Percentiles rank a stretch among this genome's conserved stretches.
These are phyloP conservation scores for Chlorella sp. DNA, from an alignment of 139 green algal species.

Conservation along the genomic window DNA sequence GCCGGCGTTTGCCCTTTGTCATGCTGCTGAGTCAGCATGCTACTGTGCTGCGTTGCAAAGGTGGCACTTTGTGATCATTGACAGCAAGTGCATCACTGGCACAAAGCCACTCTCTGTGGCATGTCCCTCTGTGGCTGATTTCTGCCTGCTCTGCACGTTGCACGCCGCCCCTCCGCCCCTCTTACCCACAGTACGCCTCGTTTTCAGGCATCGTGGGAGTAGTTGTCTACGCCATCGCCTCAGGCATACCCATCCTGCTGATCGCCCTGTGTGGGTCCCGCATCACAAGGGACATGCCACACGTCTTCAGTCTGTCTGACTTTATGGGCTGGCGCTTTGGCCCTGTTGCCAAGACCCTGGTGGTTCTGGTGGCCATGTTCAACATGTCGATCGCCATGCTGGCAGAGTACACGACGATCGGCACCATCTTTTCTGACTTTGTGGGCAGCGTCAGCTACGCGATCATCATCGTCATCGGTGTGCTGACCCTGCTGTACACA, in stretches of 20 bases:
- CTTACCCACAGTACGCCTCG: constrained; percentile 29
- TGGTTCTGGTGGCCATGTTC: constrained; percentile 40
- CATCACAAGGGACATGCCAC: constrained; percentile 17
- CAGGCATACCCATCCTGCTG: constrained; percentile 67
- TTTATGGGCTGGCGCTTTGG: constrained; percentile 61
- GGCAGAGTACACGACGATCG: constrained; percentile 44
- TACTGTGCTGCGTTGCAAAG: background rate
- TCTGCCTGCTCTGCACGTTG: constrained; percentile 27
- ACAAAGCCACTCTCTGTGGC: background rate
- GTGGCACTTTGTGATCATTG: background rate
- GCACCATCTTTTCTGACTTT: constrained; percentile 57
- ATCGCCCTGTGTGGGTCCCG: constrained; percentile 45
- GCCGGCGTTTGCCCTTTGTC: too few relatives aligned
- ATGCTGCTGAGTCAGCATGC: too few relatives aligned
- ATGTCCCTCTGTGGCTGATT: background rate
- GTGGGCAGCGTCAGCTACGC: constrained; percentile 43
- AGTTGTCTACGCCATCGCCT: constrained; percentile 59
- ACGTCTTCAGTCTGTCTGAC: constrained; percentile 60
- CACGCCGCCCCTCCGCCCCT: constrained; percentile 50
- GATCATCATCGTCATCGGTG: constrained; percentile 65
- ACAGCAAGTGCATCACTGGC: background rate
- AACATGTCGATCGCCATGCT: constrained; percentile 41
- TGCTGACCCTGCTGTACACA: constrained; percentile 60
- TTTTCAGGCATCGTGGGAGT: constrained; percentile 60
- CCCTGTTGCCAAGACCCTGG: background rate